Evolutionary conservation across 2,329 filamentous ascomycete genomes (phyloP).

Genomic region (Fusarium albidum): DNA sequence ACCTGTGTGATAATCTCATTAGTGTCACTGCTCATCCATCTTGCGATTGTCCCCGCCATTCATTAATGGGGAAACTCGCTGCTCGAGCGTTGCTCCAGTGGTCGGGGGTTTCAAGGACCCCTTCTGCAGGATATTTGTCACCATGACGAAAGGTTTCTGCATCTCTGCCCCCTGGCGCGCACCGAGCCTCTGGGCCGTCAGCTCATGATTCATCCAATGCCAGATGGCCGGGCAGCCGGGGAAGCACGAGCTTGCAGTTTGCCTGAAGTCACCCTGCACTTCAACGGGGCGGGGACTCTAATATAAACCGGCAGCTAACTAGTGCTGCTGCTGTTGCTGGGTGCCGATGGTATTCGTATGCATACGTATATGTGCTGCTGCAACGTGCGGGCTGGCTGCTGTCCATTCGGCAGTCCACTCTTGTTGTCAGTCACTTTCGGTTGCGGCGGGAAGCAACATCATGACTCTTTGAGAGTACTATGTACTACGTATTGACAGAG

Average conservation of each 20-base stretch:
- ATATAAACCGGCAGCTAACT: constrained; percentile 1
- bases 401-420: neutral
- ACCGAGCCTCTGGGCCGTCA: constrained; percentile 28
- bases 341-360: no score
- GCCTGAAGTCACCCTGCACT: constrained; percentile 31
- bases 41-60: no score
- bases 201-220: constrained; percentile 15
- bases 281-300: constrained; percentile 10
- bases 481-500: neutral
- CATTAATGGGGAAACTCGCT: neutral
- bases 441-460: constrained; percentile 10
- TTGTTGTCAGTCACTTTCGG: constrained; percentile 15
- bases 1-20: neutral
- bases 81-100: neutral
- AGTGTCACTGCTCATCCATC: no score
- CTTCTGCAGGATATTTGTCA: constrained; percentile 9
- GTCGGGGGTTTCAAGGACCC: constrained; percentile 5
- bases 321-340: neutral
- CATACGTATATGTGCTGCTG: constrained; percentile 2
- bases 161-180: constrained; percentile 10
- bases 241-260: constrained; percentile 37
- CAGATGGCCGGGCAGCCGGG: constrained; percentile 35
- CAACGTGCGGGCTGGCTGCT: neutral
- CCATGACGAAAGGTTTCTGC: constrained; percentile 30
- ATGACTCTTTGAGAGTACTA: no score